Conservation (phyloP, 805 yeast genomes). For the Nakazawaea holstii region DNA sequence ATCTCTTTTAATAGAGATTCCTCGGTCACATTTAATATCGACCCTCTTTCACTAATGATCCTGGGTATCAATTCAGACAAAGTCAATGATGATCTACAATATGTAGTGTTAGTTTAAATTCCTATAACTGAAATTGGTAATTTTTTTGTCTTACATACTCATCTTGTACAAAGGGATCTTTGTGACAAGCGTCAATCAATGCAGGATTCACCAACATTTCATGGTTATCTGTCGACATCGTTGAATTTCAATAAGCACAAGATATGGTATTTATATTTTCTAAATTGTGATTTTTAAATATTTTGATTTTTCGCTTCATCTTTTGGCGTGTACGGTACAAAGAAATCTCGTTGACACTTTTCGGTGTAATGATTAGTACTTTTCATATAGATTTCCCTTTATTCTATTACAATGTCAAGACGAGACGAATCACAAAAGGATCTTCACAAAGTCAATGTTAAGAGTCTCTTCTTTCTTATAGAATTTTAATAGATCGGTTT, state of each 20-base stretch:
- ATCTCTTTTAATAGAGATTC: slow-evolving; percentile 44
- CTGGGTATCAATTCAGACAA: slow-evolving; percentile 53
- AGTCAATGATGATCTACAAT: slow-evolving; percentile 23
- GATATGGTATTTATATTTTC: too few species aligned
- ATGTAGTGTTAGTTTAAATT: too few species aligned
- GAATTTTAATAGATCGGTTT: too few species aligned
- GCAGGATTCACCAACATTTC: slow-evolving; percentile 8
- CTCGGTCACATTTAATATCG: slow-evolving; percentile 57
- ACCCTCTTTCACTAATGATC: slow-evolving; percentile 52
- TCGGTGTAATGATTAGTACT: too few species aligned
- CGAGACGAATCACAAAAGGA: too few species aligned
- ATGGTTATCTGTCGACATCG: neutral
- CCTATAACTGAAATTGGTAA: too few species aligned
- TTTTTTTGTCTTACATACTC: slow-evolving; percentile 9
- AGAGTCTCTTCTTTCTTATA: too few species aligned
- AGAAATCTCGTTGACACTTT: too few species aligned
- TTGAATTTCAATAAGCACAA: neutral
- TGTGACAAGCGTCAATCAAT: slow-evolving; percentile 12
- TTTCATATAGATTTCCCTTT: too few species aligned
- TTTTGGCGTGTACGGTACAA: too few species aligned
- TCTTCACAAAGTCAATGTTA: too few species aligned
- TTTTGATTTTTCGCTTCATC: neutral
- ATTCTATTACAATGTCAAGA: too few species aligned
- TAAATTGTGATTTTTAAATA: neutral
- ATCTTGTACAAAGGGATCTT: slow-evolving; percentile 12